These are phyloP conservation scores for Capronia coronata DNA, from an alignment of 2,329 filamentous ascomycete species.

Conservation along the genomic window DNA sequence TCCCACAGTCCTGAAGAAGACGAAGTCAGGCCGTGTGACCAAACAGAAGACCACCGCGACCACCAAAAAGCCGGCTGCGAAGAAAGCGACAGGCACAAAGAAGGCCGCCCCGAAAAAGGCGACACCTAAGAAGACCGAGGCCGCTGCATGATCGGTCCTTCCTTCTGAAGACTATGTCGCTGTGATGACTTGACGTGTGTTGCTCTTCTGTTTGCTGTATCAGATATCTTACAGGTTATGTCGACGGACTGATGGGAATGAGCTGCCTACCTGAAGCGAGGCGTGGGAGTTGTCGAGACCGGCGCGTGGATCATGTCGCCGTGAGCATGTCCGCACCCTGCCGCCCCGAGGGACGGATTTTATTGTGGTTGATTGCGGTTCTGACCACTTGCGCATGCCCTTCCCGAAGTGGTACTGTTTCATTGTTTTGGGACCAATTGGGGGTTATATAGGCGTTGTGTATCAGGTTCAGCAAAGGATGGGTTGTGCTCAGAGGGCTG, in stretches of 20 bases:
- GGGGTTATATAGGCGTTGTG: background rate
- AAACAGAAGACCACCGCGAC: constrained; percentile 53
- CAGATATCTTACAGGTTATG: constrained; percentile 17
- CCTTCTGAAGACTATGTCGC: constrained; percentile 7
- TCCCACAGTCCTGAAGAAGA: constrained; percentile 66
- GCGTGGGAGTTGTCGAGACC: constrained; percentile 6
- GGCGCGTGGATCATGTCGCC: constrained; percentile 6
- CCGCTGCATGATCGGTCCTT: constrained; percentile 22
- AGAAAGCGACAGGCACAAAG: constrained; percentile 39
- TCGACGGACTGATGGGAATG: constrained; percentile 11
- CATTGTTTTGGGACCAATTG: background rate
- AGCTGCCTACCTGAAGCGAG: background rate
- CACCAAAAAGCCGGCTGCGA: constrained; percentile 43
- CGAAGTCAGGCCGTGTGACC: constrained; percentile 77
- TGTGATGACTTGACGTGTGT: constrained; percentile 27
- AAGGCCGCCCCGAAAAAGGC: constrained; percentile 38
- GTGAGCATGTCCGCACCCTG: background rate
- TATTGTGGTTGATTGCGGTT: background rate
- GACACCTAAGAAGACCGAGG: constrained; percentile 38
- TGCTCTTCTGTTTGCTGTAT: constrained; percentile 17
- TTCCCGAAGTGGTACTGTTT: background rate
- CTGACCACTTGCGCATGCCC: background rate
- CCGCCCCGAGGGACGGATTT: background rate
- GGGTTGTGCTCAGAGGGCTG: background rate
- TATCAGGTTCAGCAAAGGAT: background rate